Conservation (phyloP, 495 filamentous ascomycete genomes). For the Aspergillus biplanus region DNA sequence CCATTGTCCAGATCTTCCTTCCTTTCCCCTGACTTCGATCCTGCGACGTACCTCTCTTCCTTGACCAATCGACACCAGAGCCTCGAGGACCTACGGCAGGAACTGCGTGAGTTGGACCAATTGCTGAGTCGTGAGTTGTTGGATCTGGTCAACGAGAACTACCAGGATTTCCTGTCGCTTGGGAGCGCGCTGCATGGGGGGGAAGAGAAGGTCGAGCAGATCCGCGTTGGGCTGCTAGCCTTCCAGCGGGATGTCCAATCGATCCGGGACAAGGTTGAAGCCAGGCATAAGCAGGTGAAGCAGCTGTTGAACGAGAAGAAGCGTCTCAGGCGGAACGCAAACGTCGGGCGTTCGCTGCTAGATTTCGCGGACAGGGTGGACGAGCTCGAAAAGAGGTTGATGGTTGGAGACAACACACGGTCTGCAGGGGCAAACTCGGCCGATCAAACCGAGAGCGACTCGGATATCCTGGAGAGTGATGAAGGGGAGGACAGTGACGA, state of each 20-base stretch:
- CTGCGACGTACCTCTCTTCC: conserved; percentile 79
- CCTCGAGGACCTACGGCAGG: conserved; percentile 87
- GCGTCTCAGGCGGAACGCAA: conserved; percentile 52
- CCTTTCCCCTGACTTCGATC: conserved; percentile 76
- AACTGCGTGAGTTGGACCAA: conserved; percentile 76
- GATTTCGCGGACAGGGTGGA: conserved; percentile 70
- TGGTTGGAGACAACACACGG: conserved; percentile 45
- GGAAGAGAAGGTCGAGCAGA: conserved; percentile 88
- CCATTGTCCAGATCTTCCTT: conserved; percentile 81
- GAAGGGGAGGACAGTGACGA: conserved; percentile 59
- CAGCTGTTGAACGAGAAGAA: conserved; percentile 58
- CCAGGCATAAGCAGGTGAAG: conserved; percentile 56
- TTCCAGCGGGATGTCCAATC: conserved; percentile 78
- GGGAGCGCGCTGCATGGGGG: conserved; percentile 83
- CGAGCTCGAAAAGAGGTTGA: conserved; percentile 75
- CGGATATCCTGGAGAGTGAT: conserved; percentile 38
- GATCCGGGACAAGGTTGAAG: conserved; percentile 57
- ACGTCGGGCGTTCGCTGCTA: conserved; percentile 66
- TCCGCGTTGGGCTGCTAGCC: conserved; percentile 82
- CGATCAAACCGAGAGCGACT: conserved; percentile 40
- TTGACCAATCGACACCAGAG: conserved; percentile 89
- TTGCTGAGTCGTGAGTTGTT: conserved; percentile 81
- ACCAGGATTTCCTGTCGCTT: conserved; percentile 83
- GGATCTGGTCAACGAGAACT: conserved; percentile 92
- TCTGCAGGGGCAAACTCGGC: conserved; percentile 9